These are phyloP conservation scores for Boletus tomentosulus DNA, from an alignment of 768 basidiomycete genomes.

Conservation along the genomic window DNA sequence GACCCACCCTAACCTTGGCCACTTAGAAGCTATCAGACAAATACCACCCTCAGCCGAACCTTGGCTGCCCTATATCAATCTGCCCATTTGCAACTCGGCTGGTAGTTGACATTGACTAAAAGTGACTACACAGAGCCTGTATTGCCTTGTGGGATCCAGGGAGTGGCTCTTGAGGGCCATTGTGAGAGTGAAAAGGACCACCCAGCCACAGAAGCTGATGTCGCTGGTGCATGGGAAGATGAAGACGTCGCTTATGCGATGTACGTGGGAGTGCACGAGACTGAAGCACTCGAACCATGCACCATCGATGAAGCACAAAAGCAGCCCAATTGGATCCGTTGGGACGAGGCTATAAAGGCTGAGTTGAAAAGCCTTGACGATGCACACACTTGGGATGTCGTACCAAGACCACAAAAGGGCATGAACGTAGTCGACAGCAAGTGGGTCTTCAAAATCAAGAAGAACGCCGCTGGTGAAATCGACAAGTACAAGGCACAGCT, in stretches of 20 bases:
- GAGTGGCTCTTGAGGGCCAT: background rate
- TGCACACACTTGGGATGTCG: background rate
- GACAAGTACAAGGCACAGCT: background rate
- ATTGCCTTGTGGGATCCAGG: background rate
- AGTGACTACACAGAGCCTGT: no score
- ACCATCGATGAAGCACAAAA: background rate
- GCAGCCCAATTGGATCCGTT: background rate
- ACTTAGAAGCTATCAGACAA: no score
- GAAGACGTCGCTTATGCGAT: background rate
- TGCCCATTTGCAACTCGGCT: no score
- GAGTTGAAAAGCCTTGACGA: background rate
- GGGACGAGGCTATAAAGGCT: background rate
- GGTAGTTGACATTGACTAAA: no score
- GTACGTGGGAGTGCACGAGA: background rate
- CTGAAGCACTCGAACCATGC: background rate
- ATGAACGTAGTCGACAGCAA: background rate
- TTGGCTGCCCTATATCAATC: no score
- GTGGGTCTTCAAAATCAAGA: constrained; percentile 6
- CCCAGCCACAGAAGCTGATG: background rate
- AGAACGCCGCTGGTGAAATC: background rate
- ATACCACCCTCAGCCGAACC: no score
- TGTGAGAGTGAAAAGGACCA: background rate
- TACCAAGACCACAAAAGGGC: background rate
- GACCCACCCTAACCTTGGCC: no score
- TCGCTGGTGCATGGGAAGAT: background rate